Percentiles rank a stretch among this genome's conserved stretches.
phyloP scores from a whole-genome alignment of 2,329 filamentous ascomycete species.

The Zopfia rhizophila region DNA sequence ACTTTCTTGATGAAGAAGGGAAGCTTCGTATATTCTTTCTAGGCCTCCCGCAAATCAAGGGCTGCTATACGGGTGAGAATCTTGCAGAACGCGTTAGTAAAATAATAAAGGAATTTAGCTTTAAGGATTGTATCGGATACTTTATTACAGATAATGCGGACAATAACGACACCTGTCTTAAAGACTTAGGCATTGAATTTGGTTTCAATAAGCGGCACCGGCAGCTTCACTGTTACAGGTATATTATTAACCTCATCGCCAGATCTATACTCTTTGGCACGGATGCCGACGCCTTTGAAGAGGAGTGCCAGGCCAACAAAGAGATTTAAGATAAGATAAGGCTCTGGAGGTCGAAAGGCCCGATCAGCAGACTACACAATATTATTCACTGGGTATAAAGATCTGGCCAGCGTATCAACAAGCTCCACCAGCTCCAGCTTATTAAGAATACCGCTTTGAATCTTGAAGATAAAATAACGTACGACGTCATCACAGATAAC shows the following conservation, averaged over 20 bases:
- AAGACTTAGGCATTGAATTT: background rate
- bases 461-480: too few species aligned
- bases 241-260: constrained; percentile 4
- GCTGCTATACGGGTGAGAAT: constrained; percentile 7
- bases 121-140: constrained; percentile 16
- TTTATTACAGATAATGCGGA: constrained; percentile 29
- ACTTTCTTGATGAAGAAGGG: constrained; percentile 21
- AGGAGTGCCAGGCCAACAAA: too few species aligned
- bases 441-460: too few species aligned
- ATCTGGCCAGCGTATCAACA: too few species aligned
- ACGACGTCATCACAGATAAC: too few species aligned
- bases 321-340: too few species aligned
- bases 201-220: background rate
- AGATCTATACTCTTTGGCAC: background rate
- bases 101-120: constrained; percentile 12
- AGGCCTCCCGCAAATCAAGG: background rate
- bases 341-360: too few species aligned
- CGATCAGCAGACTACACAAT: too few species aligned
- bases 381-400: too few species aligned
- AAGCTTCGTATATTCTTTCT: constrained; percentile 17
- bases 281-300: background rate
- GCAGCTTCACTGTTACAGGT: background rate
- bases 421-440: too few species aligned
- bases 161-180: constrained; percentile 18
- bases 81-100: constrained; percentile 6